Conservation (phyloP, 1,139 yeast species). For the Citeromyces hawaiiensis region DNA sequence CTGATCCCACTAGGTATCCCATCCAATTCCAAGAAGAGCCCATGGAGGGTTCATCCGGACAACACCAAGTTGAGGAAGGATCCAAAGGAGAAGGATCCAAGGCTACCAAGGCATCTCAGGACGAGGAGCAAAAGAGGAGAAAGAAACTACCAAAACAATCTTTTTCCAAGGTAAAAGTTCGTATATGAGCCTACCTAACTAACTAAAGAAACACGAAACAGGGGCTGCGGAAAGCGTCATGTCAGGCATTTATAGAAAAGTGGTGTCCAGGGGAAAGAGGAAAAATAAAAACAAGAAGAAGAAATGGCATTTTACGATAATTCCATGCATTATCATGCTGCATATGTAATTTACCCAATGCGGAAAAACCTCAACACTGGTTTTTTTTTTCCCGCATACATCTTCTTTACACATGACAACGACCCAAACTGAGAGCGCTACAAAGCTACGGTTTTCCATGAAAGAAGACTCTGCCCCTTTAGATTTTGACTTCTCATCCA, state of each 20-base stretch:
- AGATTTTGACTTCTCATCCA: conserved; percentile 11
- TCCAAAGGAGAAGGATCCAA: too few species aligned
- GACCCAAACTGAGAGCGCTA: background rate
- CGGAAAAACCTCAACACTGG: background rate
- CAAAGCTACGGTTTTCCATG: background rate
- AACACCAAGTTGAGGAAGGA: too few species aligned
- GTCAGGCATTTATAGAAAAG: background rate
- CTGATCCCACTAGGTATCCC: too few species aligned
- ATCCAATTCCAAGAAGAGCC: too few species aligned
- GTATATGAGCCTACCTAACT: background rate
- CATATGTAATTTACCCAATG: background rate
- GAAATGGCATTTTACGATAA: background rate
- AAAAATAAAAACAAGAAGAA: conserved; percentile 1
- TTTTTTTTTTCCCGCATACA: background rate
- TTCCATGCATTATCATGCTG: background rate
- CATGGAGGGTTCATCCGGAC: too few species aligned
- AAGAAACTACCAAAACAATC: background rate
- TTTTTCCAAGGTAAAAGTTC: background rate
- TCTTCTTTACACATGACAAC: background rate
- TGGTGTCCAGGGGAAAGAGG: background rate
- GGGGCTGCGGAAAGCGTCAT: background rate
- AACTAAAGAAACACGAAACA: background rate
- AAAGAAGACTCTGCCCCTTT: background rate
- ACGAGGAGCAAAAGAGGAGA: background rate
- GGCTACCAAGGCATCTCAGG: too few species aligned